Conservation (phyloP, 2,329 filamentous ascomycete genomes). For the Nakataea oryzae region DNA sequence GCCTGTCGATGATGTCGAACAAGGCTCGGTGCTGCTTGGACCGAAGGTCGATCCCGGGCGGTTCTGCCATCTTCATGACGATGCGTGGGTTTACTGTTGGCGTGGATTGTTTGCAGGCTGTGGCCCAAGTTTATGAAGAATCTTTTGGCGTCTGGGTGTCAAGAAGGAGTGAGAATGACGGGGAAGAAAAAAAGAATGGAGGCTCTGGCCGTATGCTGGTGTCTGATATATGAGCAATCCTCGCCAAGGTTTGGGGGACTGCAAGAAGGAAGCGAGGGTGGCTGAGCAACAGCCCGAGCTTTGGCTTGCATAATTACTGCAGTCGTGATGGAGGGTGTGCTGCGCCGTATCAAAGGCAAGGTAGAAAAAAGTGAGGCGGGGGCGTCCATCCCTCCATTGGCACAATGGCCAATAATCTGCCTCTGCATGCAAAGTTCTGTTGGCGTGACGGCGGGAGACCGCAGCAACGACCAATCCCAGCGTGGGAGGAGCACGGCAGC, state of each 20-base stretch:
- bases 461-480: not conserved
- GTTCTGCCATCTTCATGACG: not conserved
- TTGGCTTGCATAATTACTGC: not conserved
- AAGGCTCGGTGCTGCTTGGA: conserved; percentile 23
- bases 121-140: not conserved
- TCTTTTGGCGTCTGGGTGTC: no score
- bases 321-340: not conserved
- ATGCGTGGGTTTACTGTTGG: not conserved
- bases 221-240: no score
- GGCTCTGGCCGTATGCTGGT: no score
- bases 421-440: not conserved
- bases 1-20: conserved; percentile 26
- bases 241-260: no score
- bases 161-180: no score
- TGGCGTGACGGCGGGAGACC: not conserved
- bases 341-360: not conserved
- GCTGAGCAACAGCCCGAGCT: not conserved
- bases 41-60: conserved; percentile 7
- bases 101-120: no score
- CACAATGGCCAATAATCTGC: not conserved
- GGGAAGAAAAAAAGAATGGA: no score
- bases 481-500: not conserved
- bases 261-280: not conserved
- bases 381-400: not conserved
- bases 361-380: not conserved